A percentile compares a stretch with the other conserved stretches of the same genome.
Evolutionary conservation across 192 early-diverging fungal genomes (phyloP).

Genomic region (Coemansia sp.): DNA sequence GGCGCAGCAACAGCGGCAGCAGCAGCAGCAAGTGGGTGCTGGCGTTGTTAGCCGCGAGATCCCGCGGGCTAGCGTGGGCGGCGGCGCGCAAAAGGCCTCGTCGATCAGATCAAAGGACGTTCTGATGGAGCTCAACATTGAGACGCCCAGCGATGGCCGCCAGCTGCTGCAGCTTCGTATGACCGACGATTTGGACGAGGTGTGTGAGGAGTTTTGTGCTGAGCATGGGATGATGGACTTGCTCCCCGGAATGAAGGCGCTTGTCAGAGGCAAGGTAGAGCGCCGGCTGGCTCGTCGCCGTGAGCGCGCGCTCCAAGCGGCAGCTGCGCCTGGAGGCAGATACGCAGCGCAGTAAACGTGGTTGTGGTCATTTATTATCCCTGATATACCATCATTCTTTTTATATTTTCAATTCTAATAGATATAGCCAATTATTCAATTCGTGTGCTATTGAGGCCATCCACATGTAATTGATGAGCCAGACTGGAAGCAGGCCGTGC

Average conservation of each 20-base stretch:
- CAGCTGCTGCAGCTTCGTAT: conserved; percentile 44
- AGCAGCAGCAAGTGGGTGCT: conserved; percentile 21
- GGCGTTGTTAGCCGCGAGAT: conserved; percentile 26
- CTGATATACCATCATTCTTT: too few relatives aligned
- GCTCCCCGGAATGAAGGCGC: conserved; percentile 45
- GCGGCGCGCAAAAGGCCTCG: background rate
- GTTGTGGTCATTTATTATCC: too few relatives aligned
- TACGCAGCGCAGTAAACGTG: background rate
- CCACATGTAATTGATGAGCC: conserved; percentile 14
- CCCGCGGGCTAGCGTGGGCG: conserved; percentile 28
- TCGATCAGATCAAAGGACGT: conserved; percentile 37
- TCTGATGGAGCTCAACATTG: conserved; percentile 56
- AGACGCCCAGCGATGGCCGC: conserved; percentile 40
- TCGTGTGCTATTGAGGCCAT: conserved; percentile 7
- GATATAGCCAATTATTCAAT: too few relatives aligned
- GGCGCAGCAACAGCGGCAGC: too few relatives aligned
- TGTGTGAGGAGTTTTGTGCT: conserved; percentile 43
- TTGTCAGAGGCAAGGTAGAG: conserved; percentile 53
- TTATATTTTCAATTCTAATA: too few relatives aligned
- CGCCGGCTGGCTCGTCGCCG: conserved; percentile 46
- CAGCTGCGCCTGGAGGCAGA: conserved; percentile 15
- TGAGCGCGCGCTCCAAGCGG: conserved; percentile 42
- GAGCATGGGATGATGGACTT: conserved; percentile 43
- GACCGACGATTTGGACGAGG: conserved; percentile 33
- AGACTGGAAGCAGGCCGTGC: conserved; percentile 21